phyloP scores from a whole-genome alignment of 441 rosid species.

The Gossypium aridum region DNA sequence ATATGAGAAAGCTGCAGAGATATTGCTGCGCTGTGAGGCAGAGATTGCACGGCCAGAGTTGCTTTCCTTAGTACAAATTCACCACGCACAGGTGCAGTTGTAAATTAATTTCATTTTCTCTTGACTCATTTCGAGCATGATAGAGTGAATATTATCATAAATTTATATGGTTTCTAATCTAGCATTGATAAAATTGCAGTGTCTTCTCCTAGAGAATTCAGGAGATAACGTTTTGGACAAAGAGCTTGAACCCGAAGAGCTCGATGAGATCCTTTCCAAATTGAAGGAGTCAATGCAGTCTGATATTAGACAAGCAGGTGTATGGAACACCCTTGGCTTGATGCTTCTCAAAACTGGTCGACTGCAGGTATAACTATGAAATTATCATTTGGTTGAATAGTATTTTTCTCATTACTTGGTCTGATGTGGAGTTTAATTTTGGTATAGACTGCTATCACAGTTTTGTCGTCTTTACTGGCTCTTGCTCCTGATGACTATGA shows the following conservation, averaged over 20 bases:
- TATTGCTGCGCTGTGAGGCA: constrained; percentile 63
- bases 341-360: constrained; percentile 85
- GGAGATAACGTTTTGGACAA: constrained; percentile 55
- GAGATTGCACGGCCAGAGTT: constrained; percentile 87
- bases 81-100: constrained; percentile 82
- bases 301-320: constrained; percentile 67
- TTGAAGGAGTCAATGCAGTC: constrained; percentile 64
- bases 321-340: constrained; percentile 85
- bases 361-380: constrained; percentile 44
- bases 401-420: constrained; percentile 12
- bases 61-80: constrained; percentile 84
- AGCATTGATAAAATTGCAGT: constrained; percentile 35
- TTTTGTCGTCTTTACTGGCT: constrained; percentile 61
- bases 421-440: constrained; percentile 16
- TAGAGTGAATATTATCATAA: neutral
- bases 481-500: constrained; percentile 65
- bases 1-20: constrained; percentile 90
- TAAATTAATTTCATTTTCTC: constrained; percentile 4
- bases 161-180: constrained; percentile 15
- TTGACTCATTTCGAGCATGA: neutral
- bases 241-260: constrained; percentile 75
- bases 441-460: constrained; percentile 68
- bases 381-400: constrained; percentile 10
- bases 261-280: constrained; percentile 65
- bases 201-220: constrained; percentile 62